Evolutionary conservation across 129 eudicot species (phyloP).

Genomic region (Lactuca saligna): DNA sequence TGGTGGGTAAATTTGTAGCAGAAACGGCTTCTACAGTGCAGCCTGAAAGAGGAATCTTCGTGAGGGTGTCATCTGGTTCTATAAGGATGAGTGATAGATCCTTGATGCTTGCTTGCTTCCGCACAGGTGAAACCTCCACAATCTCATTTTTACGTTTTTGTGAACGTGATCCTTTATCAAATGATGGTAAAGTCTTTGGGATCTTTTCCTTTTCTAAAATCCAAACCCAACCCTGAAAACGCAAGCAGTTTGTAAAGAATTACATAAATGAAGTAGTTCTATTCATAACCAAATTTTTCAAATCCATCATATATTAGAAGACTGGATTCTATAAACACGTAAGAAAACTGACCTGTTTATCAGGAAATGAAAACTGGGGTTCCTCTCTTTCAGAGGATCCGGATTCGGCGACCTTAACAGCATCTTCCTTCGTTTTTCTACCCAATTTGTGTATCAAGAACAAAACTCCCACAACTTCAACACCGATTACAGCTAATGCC

Average conservation of each 20-base stretch:
- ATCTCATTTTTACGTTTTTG: conserved; percentile 66
- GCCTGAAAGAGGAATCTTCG: conserved; percentile 52
- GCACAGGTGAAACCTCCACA: conserved; percentile 74
- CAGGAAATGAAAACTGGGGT: conserved; percentile 33
- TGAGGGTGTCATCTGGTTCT: conserved; percentile 63
- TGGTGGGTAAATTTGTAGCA: conserved; percentile 66
- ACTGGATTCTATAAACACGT: not conserved
- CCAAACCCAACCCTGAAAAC: conserved; percentile 77
- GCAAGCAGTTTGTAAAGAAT: not conserved
- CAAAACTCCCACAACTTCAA: conserved; percentile 49
- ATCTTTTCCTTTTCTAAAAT: conserved; percentile 70
- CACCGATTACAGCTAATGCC: conserved; percentile 47
- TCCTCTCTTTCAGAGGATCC: conserved; percentile 23
- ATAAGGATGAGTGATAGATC: conserved; percentile 57
- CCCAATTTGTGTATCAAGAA: conserved; percentile 40
- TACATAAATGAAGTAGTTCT: conserved; percentile 6
- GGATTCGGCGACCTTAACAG: conserved; percentile 17
- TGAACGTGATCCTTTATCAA: conserved; percentile 47
- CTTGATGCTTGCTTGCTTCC: conserved; percentile 69
- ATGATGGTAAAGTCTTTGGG: conserved; percentile 44
- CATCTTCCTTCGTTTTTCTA: conserved; percentile 34
- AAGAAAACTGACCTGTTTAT: conserved; percentile 49
- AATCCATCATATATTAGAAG: not conserved
- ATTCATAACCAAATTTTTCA: not conserved
- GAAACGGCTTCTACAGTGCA: conserved; percentile 83